These are phyloP conservation scores for Psilocybe subaeruginosa DNA, from an alignment of 768 basidiomycete genomes.

Conservation along the genomic window DNA sequence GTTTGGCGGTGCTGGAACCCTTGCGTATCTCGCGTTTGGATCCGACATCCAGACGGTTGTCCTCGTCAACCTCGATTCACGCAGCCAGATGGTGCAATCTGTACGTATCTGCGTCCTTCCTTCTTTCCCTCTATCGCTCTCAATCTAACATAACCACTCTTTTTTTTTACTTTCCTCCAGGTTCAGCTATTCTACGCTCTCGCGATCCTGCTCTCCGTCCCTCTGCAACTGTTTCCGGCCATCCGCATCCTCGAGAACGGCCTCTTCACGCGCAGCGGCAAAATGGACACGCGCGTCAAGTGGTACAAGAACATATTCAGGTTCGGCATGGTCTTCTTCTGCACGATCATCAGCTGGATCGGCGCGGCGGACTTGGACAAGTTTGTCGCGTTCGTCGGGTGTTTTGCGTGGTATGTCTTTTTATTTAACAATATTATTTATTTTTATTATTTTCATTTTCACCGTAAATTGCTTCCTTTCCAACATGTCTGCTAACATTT, in stretches of 20 bases:
- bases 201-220: conserved; percentile 90
- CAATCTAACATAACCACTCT: background rate
- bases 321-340: conserved; percentile 73
- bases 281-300: conserved; percentile 79
- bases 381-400: conserved; percentile 91
- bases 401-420: conserved; percentile 84
- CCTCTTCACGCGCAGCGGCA: conserved; percentile 87
- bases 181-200: conserved; percentile 84
- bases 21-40: conserved; percentile 90
- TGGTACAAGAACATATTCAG: conserved; percentile 96
- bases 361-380: conserved; percentile 93
- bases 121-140: conserved; percentile 5
- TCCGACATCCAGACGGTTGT: conserved; percentile 90
- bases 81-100: conserved; percentile 85
- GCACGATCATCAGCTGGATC: conserved; percentile 79
- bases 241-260: conserved; percentile 97
- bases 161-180: background rate
- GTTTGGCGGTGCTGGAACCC: conserved; percentile 85
- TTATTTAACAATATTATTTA: background rate
- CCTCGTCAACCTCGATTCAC: conserved; percentile 87
- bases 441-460: too few species aligned
- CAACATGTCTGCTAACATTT: background rate
- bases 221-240: conserved; percentile 97
- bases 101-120: conserved; percentile 44
- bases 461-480: background rate